Evolutionary conservation across 495 filamentous ascomycete species (phyloP), one percentile per base, ranked within the genome.

Genomic region (Hyaloscypha hepaticicola): DNA sequence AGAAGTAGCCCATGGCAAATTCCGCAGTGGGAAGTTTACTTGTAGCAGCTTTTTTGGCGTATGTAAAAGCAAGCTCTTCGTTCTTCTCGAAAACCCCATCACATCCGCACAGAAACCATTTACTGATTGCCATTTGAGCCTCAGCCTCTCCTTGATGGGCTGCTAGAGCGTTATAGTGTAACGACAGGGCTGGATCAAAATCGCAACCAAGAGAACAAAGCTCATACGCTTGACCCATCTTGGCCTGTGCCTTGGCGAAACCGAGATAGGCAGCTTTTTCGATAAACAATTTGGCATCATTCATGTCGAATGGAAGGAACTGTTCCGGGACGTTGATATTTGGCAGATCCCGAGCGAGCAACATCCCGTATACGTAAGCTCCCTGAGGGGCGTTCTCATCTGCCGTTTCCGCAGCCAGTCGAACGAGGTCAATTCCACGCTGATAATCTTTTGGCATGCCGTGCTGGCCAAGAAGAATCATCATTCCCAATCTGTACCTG

Each of bases 331-430:
- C 80, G 52, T 78, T 83, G 66, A 99, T 88, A 74, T 96, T 92
- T 53, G 93, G 90, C 50, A 99, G 81, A 72, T 98, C 93, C 50
- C 90, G 84, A 12, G 91, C 91, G 67, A 96, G 83, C 58, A 99
- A 87, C 95, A 98, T 96, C 62, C 95, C 95, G 71, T 93, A 96
- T 50, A 98, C 88, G 77, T 96, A 99, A 57, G 96, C 95, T 58
- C 96, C 95, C 73, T 98, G 95, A 6, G 95, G 96, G 9, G 95
- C 93, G 74, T 99, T 97, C 77, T 98, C 94, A 72, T 99, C 95
- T 29, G 95, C 92, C 16, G 87, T 92, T 65, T 92, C 87, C 56
- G 96, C 93, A 31, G 94, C 90, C 65, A 83, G 77, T 56, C 85
- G 85, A 67, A 99, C 92, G 65, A 96, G 82, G 41, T 95, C 86